Evolutionary conservation across 148 eudicot genomes (phyloP), one percentile per base, ranked within the genome.

Genomic region (Beta vulgaris): DNA sequence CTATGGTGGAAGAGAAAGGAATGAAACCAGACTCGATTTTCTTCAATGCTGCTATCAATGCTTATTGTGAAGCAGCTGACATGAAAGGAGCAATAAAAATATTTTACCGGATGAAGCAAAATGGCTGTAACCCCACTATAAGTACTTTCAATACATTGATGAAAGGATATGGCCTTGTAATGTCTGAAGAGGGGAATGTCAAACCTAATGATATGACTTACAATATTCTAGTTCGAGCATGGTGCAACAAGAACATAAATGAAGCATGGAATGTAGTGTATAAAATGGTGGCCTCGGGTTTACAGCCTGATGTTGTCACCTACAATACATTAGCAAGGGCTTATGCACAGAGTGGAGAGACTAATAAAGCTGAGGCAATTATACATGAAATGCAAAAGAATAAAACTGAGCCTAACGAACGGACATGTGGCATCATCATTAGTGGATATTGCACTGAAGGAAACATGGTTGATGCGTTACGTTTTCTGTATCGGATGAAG

Each of bases 21-120:
- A 51, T 94, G 72, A 90, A 88, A 76, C 96, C 97, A 1, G 97
- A 94, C 72, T 83, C 97, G 1, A 92, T 94, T 67, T 91, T 94
- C 84, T 89, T 91, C 83, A 94, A 94, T 74, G 93, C 98, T 29
- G 86, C 91, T 84, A 92, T 91, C 37, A 92, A 94, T 77, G 97
- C 98, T 40, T 90, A 86, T 75, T 87, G 93, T 62, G 98, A 91
- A 81, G 81, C 89, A 1, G 90, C 96, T 23, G 86, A 91, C 61
- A 83, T 91, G 65, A 80, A 84, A 76, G 92, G 91, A 71, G 96
- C 97, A 23, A 87, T 88, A 88, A 89, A 82, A 81, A 78, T 89
- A 7, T 88, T 84, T 74, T 61, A 66, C 53, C 89, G 84, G 82
- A 94, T 94, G 97, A 92, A 86, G 83, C 88, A 88, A 49, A 84